These are phyloP conservation scores for Thelonectria discophora DNA, from an alignment of 2,329 filamentous ascomycete species.

Conservation along the genomic window DNA sequence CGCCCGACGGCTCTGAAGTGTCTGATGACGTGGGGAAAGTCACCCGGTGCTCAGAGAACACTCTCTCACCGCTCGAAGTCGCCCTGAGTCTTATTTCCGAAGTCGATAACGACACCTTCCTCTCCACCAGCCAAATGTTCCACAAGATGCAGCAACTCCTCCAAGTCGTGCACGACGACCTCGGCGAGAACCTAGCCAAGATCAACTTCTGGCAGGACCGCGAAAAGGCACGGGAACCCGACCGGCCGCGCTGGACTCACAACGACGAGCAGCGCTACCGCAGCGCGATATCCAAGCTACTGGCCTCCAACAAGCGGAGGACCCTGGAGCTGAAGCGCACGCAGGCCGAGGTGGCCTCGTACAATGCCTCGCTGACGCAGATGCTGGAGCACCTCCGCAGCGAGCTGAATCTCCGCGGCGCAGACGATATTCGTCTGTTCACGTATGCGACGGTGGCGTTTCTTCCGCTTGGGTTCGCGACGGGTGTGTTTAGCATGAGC, in stretches of 20 bases:
- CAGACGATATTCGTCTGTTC: slow-evolving; percentile 13
- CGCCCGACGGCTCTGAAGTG: too few species aligned
- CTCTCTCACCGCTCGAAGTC: too few species aligned
- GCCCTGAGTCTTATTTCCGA: not conserved
- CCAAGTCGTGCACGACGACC: not conserved
- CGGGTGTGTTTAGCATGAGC: slow-evolving; percentile 2
- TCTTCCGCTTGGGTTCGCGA: slow-evolving; percentile 1
- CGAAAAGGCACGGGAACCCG: not conserved
- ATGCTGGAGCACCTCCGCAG: not conserved
- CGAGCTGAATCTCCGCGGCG: slow-evolving; percentile 1
- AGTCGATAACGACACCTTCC: not conserved
- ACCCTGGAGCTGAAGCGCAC: not conserved
- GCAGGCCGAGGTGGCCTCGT: not conserved
- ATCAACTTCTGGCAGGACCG: not conserved
- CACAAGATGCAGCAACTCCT: not conserved
- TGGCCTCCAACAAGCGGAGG: not conserved
- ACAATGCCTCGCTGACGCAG: not conserved
- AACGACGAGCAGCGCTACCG: not conserved
- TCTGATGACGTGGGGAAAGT: too few species aligned
- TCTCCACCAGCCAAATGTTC: not conserved
- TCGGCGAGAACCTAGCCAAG: not conserved
- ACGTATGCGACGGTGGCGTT: slow-evolving; percentile 7
- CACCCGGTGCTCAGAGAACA: too few species aligned
- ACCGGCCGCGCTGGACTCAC: not conserved
- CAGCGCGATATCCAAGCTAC: not conserved